Conservation (phyloP, 2,329 filamentous ascomycete genomes). For the Scytalidium sp. region DNA sequence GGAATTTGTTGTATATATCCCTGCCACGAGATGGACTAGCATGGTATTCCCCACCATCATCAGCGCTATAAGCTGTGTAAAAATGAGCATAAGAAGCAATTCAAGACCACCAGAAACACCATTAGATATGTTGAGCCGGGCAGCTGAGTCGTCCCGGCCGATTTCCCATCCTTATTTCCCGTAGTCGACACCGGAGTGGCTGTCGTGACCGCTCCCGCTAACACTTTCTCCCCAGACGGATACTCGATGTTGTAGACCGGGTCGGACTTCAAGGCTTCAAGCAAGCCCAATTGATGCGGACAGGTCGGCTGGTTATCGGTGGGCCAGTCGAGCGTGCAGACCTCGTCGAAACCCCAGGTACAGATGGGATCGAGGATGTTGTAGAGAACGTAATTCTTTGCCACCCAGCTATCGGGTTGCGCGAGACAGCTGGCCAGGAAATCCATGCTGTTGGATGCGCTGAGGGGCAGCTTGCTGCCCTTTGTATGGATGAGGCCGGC, state of each 20-base stretch:
- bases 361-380: conserved; percentile 29
- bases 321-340: conserved; percentile 45
- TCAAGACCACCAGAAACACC: background rate
- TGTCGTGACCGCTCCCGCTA: conserved; percentile 19
- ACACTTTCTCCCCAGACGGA: conserved; percentile 40
- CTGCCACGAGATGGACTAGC: too few relatives aligned
- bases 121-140: background rate
- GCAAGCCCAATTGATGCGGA: conserved; percentile 40
- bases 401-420: conserved; percentile 23
- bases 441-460: conserved; percentile 56
- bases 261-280: conserved; percentile 22
- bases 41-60: too few relatives aligned
- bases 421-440: conserved; percentile 46
- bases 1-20: too few relatives aligned
- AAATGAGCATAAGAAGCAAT: background rate
- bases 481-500: conserved; percentile 27
- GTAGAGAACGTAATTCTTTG: conserved; percentile 1
- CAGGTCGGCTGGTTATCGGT: conserved; percentile 51
- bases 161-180: background rate
- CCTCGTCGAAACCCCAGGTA: conserved; percentile 48
- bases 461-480: conserved; percentile 40
- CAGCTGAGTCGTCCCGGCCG: background rate
- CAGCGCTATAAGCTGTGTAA: background rate
- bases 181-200: too few relatives aligned
- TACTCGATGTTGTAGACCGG: conserved; percentile 52